Evolutionary conservation across 75 land plant species (phyloP), one percentile per base, ranked within the genome.

Genomic region (Picea glauca): DNA sequence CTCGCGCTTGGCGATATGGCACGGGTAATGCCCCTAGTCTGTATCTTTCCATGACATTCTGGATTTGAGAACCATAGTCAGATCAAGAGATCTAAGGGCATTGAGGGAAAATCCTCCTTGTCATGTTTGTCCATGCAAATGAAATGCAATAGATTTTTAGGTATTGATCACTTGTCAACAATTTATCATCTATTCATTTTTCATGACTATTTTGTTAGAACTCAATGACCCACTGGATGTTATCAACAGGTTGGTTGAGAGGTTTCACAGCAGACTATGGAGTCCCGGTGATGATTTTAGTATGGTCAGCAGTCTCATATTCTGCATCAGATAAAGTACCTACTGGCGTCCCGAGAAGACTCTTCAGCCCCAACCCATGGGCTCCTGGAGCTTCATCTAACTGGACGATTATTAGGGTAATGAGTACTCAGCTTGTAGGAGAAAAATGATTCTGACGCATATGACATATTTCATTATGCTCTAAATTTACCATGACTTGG

Each of bases 241-340:
- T 70, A 43, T 43, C n/a, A 8, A n/a, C 87, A 95, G 98, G 94
- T 57, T 85, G 66, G 74, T 5, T 89, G 54, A 78, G 99, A 68
- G 83, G 93, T 60, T 88, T 96, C 65, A 85, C 89, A 78, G 97
- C 99, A 43, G 98, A 94, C 77, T 96, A 94, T 80, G 97, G 99
- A 50, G 99, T 96, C 30, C 99, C 99, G 33, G 72, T 96, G 60
- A 88, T 94, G 98, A 90, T 96, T 59, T 21, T 96, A 43, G 81
- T 89, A 1, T 96, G 99, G 99, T 90, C 95, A 32, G 94, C 82
- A n/a, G 56, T 96, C 12, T 96, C 99, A 21, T 94, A 86, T 74
- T 73, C 84, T 62, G 86, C 90, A 13, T 87, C 92, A 43, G 78
- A 86, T 30, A 78, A 89, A 82, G 87, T 88, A 18, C 93, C 98